phyloP scores from a whole-genome alignment of 257 asterid species.

The Lavandula angustifolia region DNA sequence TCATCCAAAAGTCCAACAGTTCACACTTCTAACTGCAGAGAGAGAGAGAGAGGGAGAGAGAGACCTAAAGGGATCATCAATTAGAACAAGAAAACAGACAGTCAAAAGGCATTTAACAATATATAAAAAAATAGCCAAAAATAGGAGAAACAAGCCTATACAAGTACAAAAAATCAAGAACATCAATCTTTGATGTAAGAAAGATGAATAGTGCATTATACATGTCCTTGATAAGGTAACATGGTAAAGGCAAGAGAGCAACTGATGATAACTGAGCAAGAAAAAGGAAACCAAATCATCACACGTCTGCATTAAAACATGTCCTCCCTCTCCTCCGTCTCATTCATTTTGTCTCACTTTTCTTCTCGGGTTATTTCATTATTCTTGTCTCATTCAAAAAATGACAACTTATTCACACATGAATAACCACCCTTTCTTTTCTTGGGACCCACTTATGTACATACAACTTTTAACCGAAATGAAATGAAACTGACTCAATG shows the following conservation, averaged over 20 bases:
- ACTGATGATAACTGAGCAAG: constrained; percentile 33
- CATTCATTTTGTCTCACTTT: too few relatives aligned
- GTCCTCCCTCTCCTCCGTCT: too few relatives aligned
- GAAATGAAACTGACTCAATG: too few relatives aligned
- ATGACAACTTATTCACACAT: too few relatives aligned
- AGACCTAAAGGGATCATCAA: background rate
- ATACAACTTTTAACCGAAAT: too few relatives aligned
- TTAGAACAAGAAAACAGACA: background rate
- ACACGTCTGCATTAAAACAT: constrained; percentile 38
- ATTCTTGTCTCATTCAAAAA: too few relatives aligned
- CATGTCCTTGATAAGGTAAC: constrained; percentile 39
- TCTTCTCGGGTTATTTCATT: too few relatives aligned
- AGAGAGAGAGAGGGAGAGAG: background rate
- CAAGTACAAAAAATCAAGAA: constrained; percentile 30
- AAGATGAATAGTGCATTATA: constrained; percentile 26
- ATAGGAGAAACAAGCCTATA: constrained; percentile 2
- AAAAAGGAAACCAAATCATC: constrained; percentile 29
- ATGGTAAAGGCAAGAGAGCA: constrained; percentile 39
- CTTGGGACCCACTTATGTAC: too few relatives aligned
- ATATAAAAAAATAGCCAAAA: constrained; percentile 21
- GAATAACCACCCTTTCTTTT: too few relatives aligned
- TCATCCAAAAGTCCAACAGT: background rate
- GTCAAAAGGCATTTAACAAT: background rate
- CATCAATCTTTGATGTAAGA: constrained; percentile 23
- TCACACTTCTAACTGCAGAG: background rate